Evolutionary conservation across 2,329 filamentous ascomycete genomes (phyloP).

Genomic region (Tolypocladium ophioglossoides): DNA sequence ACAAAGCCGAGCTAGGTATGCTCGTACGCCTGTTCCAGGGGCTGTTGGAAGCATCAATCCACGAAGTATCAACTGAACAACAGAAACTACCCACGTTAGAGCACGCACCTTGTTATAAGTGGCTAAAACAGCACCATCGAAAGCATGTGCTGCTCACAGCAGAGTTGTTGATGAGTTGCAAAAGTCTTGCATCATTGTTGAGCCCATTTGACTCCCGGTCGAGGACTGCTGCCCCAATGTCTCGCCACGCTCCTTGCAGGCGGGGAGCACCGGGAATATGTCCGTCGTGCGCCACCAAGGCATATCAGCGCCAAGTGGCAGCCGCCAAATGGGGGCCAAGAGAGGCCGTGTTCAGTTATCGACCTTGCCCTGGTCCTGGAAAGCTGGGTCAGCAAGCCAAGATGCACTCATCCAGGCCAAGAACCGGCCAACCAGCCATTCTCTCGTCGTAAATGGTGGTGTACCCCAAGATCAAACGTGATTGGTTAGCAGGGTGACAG

Average conservation of each 20-base stretch:
- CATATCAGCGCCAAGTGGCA: background rate
- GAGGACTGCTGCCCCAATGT: background rate
- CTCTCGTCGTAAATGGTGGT: background rate
- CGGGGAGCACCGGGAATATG: conserved; percentile 1
- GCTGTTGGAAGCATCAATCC: background rate
- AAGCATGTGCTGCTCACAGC: background rate
- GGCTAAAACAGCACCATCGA: background rate
- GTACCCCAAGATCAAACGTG: background rate
- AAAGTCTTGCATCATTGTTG: background rate
- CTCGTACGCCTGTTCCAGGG: background rate
- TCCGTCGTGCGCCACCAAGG: background rate
- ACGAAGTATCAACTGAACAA: background rate
- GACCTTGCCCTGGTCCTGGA: background rate
- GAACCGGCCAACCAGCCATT: background rate
- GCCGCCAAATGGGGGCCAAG: background rate
- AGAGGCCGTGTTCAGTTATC: background rate
- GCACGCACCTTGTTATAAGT: background rate
- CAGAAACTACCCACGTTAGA: background rate
- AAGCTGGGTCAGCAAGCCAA: background rate
- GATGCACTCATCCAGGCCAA: background rate
- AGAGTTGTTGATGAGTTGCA: no score
- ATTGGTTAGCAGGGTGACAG: background rate
- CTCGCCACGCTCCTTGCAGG: background rate
- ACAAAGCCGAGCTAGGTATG: background rate
- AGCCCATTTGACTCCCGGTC: background rate